Evolutionary conservation across 495 filamentous ascomycete species (phyloP), one percentile per base, ranked within the genome.

Genomic region (Durotheca rogersii): DNA sequence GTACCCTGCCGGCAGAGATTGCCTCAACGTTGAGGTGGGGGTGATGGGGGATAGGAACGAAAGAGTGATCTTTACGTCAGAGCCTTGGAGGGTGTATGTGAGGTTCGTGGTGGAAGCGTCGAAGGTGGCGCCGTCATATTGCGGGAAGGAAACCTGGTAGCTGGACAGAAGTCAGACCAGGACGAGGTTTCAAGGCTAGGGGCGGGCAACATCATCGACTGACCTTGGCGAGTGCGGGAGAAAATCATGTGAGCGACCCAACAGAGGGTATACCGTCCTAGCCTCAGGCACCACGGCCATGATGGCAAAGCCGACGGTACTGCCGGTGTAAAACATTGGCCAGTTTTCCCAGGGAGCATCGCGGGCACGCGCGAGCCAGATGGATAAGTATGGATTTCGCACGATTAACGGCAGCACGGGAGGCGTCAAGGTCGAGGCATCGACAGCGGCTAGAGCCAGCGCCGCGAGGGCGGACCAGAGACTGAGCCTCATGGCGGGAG

Each of bases 31-130:
- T 45, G 91, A 96, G 3, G 89, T 89, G 2, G 90, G 89, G 0
- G 92, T 97, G 35, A 97, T 89, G 4, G 92, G 92, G 16, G 90
- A 95, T 29, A 95, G 77, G 68, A 96, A 96, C 1, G 90, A 92
- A 16, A 96, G 76, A 2, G 80, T 82, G 43, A 97, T 68, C 44
- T 84, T 79, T 11, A 80, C 65, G 4, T 65, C 60, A 3, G 80
- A 72, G 3, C 74, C 71, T 2, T 75, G 74, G 31, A 97, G 82
- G 12, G 66, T 67, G 66, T 95, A 97, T 27, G 87, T 92, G 40
- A 97, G 77, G 58, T 95, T 96, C 21, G 92, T 97, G 0, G 88
- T 92, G 1, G 90, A 94, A 30, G 92, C 88, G 72, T 97, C 92
- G 62, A 91, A 97, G 11, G 82, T 85, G 7, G 85, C 74, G 16